Conservation (phyloP, 306 rosid species). For the Abrus pulchellus region DNA sequence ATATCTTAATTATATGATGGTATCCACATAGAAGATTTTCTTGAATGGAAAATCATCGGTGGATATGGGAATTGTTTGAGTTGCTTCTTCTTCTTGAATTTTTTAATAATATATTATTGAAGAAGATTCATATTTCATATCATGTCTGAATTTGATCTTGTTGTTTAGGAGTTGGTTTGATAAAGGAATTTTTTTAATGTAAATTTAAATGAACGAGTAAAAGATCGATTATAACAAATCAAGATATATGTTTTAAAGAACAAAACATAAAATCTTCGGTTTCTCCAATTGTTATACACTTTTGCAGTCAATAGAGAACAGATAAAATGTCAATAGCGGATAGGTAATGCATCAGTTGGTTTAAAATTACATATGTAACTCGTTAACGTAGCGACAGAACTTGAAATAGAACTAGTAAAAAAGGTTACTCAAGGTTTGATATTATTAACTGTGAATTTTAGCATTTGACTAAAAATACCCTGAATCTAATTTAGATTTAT, state of each 20-base stretch:
- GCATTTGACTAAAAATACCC: no score
- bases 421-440: no score
- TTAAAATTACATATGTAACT: no score
- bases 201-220: not conserved
- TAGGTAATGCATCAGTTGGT: not conserved
- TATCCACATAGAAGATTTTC: constrained; percentile 54
- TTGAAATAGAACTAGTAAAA: no score
- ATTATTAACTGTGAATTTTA: no score
- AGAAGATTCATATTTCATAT: constrained; percentile 32
- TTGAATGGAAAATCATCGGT: constrained; percentile 39
- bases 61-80: constrained; percentile 41
- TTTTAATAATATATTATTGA: constrained; percentile 6
- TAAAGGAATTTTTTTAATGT: not conserved
- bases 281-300: not conserved
- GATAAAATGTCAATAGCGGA: not conserved
- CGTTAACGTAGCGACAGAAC: no score
- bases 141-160: constrained; percentile 3
- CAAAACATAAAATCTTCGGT: not conserved
- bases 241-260: not conserved
- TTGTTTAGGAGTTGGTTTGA: not conserved
- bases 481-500: no score
- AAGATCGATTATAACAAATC: not conserved
- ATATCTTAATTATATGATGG: constrained; percentile 45
- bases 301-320: not conserved
- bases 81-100: not conserved